Conservation (phyloP, 129 eudicot genomes). For the Erigeron canadensis region DNA sequence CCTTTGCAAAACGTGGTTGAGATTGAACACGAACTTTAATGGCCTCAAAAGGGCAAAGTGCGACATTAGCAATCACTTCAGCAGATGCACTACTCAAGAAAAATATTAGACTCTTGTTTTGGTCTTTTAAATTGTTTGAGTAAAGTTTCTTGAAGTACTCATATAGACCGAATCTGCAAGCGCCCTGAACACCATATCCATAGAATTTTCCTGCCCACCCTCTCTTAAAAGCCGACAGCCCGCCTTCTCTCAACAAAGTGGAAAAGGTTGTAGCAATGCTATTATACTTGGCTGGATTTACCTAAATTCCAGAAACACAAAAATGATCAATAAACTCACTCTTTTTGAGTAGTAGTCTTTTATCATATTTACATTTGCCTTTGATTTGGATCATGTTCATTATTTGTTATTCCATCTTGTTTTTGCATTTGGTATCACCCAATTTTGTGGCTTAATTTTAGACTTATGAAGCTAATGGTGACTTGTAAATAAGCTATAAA, state of each 20-base stretch:
- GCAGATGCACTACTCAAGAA: slow-evolving; percentile 69
- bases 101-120: slow-evolving; percentile 45
- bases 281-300: slow-evolving; percentile 48
- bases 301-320: slow-evolving; percentile 27
- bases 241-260: slow-evolving; percentile 49
- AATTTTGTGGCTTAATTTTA: too few relatives aligned
- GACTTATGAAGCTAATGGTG: too few relatives aligned
- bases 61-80: slow-evolving; percentile 67
- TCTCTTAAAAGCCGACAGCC: slow-evolving; percentile 51
- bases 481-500: too few relatives aligned
- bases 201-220: slow-evolving; percentile 55
- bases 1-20: slow-evolving; percentile 58
- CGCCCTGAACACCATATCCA: slow-evolving; percentile 61
- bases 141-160: slow-evolving; percentile 56
- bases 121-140: slow-evolving; percentile 37
- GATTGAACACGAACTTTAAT: slow-evolving; percentile 67
- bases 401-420: neutral
- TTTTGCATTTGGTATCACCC: too few relatives aligned
- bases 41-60: slow-evolving; percentile 71
- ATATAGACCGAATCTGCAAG: slow-evolving; percentile 57
- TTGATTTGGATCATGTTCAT: neutral
- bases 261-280: slow-evolving; percentile 45
- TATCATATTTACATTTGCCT: neutral
- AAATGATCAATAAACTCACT: neutral
- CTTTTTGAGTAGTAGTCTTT: neutral